Evolutionary conservation across 2,329 filamentous ascomycete species (phyloP).

Genomic region (Cladosporium sp.): DNA sequence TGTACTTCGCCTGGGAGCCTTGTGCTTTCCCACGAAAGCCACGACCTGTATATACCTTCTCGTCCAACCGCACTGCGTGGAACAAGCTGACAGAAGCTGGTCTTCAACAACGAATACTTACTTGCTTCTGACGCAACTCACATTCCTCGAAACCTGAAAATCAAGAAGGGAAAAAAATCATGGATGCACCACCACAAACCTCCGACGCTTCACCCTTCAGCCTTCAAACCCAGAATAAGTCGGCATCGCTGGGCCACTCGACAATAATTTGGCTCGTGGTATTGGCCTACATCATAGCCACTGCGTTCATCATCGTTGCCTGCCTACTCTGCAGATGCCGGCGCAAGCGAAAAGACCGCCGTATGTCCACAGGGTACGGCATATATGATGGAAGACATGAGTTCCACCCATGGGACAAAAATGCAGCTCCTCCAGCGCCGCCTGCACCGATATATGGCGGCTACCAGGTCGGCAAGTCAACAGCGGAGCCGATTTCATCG

Average conservation of each 20-base stretch:
- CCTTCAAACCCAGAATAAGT: constrained; percentile 4
- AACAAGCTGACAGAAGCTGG: constrained; percentile 14
- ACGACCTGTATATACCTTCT: background rate
- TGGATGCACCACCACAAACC: background rate
- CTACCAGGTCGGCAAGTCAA: background rate
- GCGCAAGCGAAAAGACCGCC: constrained; percentile 13
- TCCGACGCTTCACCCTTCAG: constrained; percentile 13
- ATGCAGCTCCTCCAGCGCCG: background rate
- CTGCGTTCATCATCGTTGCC: constrained; percentile 14
- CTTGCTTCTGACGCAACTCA: background rate
- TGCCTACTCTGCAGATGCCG: constrained; percentile 19
- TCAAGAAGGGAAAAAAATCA: background rate
- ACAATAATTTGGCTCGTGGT: constrained; percentile 22
- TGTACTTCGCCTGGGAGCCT: background rate
- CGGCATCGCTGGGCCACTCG: constrained; percentile 2
- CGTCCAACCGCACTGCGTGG: background rate
- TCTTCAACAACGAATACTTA: background rate
- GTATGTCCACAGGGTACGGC: constrained; percentile 2
- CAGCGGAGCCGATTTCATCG: background rate
- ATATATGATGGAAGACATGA: constrained; percentile 20
- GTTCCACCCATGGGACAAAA: constrained; percentile 20
- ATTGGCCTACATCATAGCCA: constrained; percentile 13
- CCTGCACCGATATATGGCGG: background rate
- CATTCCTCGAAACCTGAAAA: background rate
- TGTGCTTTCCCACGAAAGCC: background rate